A percentile compares a stretch with the other conserved stretches of the same genome.
phyloP scores from a whole-genome alignment of 345 rosid species.

The Boechera stricta region DNA sequence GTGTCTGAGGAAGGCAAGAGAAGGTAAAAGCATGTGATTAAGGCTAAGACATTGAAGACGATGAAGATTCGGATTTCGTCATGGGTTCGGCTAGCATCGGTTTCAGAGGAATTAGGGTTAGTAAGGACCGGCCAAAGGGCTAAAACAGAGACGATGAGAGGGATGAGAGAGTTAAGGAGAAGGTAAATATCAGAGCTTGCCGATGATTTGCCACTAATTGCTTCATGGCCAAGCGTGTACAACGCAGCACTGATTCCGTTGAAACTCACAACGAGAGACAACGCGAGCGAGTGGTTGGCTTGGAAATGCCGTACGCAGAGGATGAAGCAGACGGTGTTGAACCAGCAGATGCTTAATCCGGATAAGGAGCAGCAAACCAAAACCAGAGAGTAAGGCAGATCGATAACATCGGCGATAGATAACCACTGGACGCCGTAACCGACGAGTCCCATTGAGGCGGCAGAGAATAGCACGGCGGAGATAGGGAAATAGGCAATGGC shows the following conservation, averaged over 20 bases:
- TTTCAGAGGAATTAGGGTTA: constrained; percentile 43
- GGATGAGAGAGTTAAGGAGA: constrained; percentile 64
- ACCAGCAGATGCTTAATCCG: constrained; percentile 91
- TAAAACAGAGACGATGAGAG: constrained; percentile 56
- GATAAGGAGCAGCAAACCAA: constrained; percentile 69
- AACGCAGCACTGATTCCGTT: constrained; percentile 78
- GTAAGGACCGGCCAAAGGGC: constrained; percentile 63
- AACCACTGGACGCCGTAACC: constrained; percentile 84
- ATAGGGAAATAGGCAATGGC: constrained; percentile 57
- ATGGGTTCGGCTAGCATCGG: constrained; percentile 29
- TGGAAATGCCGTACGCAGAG: constrained; percentile 77
- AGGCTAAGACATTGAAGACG: constrained; percentile 60
- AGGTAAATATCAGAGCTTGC: constrained; percentile 54
- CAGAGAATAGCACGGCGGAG: constrained; percentile 60
- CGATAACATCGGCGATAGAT: constrained; percentile 52
- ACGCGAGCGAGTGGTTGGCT: constrained; percentile 61
- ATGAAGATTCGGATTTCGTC: constrained; percentile 56
- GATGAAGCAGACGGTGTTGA: constrained; percentile 81
- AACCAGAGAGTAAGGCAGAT: constrained; percentile 66
- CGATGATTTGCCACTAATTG: constrained; percentile 51
- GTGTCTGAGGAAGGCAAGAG: constrained; percentile 62
- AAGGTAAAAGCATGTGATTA: constrained; percentile 72
- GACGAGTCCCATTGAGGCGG: constrained; percentile 58
- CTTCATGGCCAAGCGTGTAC: constrained; percentile 65
- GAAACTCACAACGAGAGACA: constrained; percentile 78